Conservation (phyloP, 192 early-diverging fungal genomes). For the Podila clonocystis region DNA sequence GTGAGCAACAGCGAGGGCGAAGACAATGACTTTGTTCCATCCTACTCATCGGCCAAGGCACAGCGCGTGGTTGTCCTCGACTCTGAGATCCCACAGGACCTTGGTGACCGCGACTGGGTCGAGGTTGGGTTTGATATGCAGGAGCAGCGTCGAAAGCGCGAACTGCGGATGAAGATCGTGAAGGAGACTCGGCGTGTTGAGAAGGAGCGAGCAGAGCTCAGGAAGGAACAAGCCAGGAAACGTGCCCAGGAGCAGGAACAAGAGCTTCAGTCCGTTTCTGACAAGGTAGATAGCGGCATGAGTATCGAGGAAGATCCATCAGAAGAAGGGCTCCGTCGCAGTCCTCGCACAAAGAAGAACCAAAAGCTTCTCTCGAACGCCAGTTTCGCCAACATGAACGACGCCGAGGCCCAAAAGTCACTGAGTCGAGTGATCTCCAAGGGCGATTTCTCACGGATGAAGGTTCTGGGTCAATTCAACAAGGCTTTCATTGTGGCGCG, state of each 20-base stretch:
- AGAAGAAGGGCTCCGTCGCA: not conserved
- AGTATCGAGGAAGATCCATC: not conserved
- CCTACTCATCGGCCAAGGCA: not conserved
- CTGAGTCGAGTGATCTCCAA: constrained; percentile 74
- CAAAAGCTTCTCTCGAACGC: constrained; percentile 32
- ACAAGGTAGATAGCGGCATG: not conserved
- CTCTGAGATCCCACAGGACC: constrained; percentile 16
- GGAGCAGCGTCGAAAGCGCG: constrained; percentile 22
- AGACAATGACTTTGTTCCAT: not conserved
- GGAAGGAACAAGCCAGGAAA: not conserved
- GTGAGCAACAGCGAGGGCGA: constrained; percentile 43
- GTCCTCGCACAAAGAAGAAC: not conserved
- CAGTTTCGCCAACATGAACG: constrained; percentile 57
- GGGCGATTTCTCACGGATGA: constrained; percentile 84
- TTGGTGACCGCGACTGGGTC: constrained; percentile 32
- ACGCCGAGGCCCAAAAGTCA: constrained; percentile 54
- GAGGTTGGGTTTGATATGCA: constrained; percentile 38
- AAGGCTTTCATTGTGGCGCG: constrained; percentile 90
- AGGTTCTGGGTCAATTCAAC: constrained; percentile 96
- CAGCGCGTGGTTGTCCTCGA: constrained; percentile 38
- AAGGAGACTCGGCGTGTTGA: constrained; percentile 13
- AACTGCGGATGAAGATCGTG: constrained; percentile 22
- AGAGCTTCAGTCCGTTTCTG: not conserved
- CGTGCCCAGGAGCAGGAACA: not conserved
- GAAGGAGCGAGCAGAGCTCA: not conserved